Percentiles rank a stretch among this genome's conserved stretches.
Conservation (phyloP, 305 asterid species). For the Rubia peregrina region DNA sequence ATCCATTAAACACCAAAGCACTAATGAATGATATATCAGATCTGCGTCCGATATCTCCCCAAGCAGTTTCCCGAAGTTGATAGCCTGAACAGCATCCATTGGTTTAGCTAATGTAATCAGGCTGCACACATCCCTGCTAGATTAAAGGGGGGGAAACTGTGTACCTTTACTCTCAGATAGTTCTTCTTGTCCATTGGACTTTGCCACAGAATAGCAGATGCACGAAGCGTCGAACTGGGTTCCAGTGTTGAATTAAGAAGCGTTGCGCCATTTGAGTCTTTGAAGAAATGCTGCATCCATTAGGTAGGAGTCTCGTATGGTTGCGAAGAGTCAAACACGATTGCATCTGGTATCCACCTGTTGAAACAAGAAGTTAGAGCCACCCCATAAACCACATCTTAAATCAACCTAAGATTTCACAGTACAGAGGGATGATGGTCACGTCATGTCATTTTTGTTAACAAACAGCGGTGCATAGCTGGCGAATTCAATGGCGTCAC, state of each 20-base stretch:
- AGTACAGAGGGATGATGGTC: conserved; percentile 16
- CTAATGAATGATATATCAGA: no score
- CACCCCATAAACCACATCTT: neutral
- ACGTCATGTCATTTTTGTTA: conserved; percentile 66
- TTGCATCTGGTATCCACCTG: conserved; percentile 92
- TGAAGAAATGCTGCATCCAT: conserved; percentile 97
- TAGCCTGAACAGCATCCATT: conserved; percentile 18
- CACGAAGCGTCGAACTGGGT: conserved; percentile 44
- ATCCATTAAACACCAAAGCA: conserved; percentile 91
- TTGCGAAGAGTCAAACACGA: conserved; percentile 72
- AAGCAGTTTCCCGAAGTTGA: conserved; percentile 28
- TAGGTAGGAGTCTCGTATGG: conserved; percentile 92
- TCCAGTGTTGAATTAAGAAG: conserved; percentile 58
- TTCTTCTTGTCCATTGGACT: conserved; percentile 34
- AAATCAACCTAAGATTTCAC: neutral
- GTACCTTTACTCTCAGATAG: conserved; percentile 42
- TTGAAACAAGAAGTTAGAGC: conserved; percentile 15
- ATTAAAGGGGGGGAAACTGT: neutral
- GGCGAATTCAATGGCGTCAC: conserved; percentile 85
- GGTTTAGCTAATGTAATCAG: neutral
- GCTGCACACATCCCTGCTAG: neutral
- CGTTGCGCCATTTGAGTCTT: conserved; percentile 83
- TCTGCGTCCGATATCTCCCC: no score
- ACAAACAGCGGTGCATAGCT: conserved; percentile 91
- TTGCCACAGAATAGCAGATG: conserved; percentile 74